Percentiles rank a stretch among this genome's conserved stretches.
Evolutionary conservation across 352 stramenopile species (phyloP).

Genomic region (Phytophthora lateralis): DNA sequence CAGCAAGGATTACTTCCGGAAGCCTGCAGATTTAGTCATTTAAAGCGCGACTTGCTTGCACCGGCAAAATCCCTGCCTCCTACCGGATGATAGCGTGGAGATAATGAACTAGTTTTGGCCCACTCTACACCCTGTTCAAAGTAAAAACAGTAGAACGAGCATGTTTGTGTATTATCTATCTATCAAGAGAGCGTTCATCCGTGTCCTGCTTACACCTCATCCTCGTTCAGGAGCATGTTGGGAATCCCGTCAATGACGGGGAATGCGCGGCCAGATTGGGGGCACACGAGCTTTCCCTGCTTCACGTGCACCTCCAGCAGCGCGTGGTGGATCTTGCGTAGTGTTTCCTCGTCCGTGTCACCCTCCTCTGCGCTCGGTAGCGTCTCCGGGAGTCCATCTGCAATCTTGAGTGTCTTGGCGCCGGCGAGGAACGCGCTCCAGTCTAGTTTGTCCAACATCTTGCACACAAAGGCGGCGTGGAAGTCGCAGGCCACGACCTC

Average conservation of each 20-base stretch:
- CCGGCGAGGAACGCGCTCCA: slow-evolving; percentile 86
- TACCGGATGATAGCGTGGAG: slow-evolving; percentile 1
- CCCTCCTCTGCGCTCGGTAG: slow-evolving; percentile 45
- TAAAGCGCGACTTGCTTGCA: slow-evolving; percentile 31
- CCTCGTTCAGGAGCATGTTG: slow-evolving; percentile 96
- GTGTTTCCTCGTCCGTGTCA: slow-evolving; percentile 63
- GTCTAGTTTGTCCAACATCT: slow-evolving; percentile 92
- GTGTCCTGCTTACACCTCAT: slow-evolving; percentile 76
- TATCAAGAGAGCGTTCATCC: slow-evolving; percentile 17
- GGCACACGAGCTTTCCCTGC: slow-evolving; percentile 95
- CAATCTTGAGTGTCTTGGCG: slow-evolving; percentile 71
- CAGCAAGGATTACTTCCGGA: slow-evolving; percentile 51
- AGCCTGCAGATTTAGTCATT: slow-evolving; percentile 68
- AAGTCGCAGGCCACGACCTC: slow-evolving; percentile 88
- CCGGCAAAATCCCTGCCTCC: slow-evolving; percentile 3
- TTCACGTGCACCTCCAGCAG: slow-evolving; percentile 96
- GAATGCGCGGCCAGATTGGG: slow-evolving; percentile 96
- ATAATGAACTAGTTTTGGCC: slow-evolving; percentile 40
- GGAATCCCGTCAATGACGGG: slow-evolving; percentile 97
- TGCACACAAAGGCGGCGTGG: slow-evolving; percentile 81
- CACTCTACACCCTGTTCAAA: too few relatives aligned
- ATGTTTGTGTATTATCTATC: slow-evolving; percentile 37
- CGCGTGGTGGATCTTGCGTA: slow-evolving; percentile 90
- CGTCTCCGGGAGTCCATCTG: slow-evolving; percentile 69
- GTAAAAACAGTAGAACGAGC: slow-evolving; percentile 1